Evolutionary conservation across 1,284 basidiomycete genomes (phyloP).

Genomic region (Schizophyllum amplum): DNA sequence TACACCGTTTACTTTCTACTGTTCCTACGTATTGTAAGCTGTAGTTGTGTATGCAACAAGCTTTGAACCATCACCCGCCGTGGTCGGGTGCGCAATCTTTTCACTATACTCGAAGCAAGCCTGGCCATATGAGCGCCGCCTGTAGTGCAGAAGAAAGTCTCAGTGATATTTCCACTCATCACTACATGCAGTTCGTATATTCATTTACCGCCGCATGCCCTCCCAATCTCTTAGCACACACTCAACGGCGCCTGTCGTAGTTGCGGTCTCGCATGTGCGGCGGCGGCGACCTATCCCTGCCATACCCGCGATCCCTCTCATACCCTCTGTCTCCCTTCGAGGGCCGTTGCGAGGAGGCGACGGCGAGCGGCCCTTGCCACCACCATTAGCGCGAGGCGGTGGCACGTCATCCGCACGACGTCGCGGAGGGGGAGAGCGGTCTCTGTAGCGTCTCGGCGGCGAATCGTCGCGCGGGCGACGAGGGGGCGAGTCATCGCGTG

Average conservation of each 20-base stretch:
- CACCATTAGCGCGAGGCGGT: too few relatives aligned
- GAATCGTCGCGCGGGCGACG: slow-evolving; percentile 18
- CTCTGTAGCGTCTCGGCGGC: slow-evolving; percentile 15
- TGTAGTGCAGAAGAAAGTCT: too few relatives aligned
- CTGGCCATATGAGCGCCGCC: too few relatives aligned
- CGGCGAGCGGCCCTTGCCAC: neutral
- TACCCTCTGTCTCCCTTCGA: neutral
- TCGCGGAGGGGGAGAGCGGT: slow-evolving; percentile 14
- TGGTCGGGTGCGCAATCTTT: too few relatives aligned
- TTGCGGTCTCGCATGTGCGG: neutral
- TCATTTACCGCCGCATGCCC: neutral
- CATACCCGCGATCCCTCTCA: neutral
- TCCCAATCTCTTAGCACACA: too few relatives aligned
- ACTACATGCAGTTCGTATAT: neutral
- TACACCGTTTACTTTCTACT: neutral
- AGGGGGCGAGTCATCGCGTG: slow-evolving; percentile 17
- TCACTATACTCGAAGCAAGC: too few relatives aligned
- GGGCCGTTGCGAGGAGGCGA: neutral
- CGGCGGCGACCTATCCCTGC: neutral
- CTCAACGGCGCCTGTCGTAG: neutral
- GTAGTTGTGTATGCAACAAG: neutral
- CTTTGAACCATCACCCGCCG: too few relatives aligned
- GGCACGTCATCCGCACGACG: slow-evolving; percentile 8
- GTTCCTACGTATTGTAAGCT: neutral
- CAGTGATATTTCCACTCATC: too few relatives aligned